phyloP scores from a whole-genome alignment of 129 eudicot genomes.

The Dittrichia graveolens region DNA sequence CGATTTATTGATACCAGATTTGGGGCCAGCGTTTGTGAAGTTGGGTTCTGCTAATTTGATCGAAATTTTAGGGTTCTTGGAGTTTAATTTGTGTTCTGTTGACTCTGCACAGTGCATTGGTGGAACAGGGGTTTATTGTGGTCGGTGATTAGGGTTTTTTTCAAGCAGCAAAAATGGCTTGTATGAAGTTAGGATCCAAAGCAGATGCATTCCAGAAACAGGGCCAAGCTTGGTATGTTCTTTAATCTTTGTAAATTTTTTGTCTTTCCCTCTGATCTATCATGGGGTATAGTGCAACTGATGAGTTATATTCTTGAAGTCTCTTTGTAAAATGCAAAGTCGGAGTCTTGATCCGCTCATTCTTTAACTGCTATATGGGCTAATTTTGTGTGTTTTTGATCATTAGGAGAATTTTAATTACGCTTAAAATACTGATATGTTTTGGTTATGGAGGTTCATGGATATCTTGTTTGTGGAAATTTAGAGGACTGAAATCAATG shows the following conservation, averaged over 20 bases:
- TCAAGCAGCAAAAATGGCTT: constrained; percentile 60
- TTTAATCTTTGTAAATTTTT: constrained; percentile 18
- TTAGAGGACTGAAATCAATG: constrained; percentile 3
- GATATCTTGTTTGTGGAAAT: not conserved
- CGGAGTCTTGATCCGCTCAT: no score
- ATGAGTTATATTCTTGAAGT: no score
- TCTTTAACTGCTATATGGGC: no score
- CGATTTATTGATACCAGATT: constrained; percentile 25
- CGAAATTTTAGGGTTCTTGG: constrained; percentile 39
- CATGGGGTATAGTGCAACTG: not conserved
- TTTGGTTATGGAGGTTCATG: no score
- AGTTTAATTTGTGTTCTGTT: constrained; percentile 32
- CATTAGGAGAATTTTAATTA: no score
- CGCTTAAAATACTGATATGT: no score
- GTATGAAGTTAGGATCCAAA: constrained; percentile 95
- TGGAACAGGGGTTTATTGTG: constrained; percentile 18
- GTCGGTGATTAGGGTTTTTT: constrained; percentile 20
- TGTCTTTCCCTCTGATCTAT: not conserved
- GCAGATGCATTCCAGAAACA: constrained; percentile 84
- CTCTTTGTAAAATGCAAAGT: no score
- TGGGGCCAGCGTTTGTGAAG: constrained; percentile 22
- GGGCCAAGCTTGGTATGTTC: constrained; percentile 91
- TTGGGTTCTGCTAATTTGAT: constrained; percentile 27
- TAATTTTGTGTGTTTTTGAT: no score
- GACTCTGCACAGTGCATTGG: constrained; percentile 28